Evolutionary conservation across 768 basidiomycete species (phyloP), one percentile per base, ranked within the genome.

Genomic region (Porphyrellus cyaneotinctus): DNA sequence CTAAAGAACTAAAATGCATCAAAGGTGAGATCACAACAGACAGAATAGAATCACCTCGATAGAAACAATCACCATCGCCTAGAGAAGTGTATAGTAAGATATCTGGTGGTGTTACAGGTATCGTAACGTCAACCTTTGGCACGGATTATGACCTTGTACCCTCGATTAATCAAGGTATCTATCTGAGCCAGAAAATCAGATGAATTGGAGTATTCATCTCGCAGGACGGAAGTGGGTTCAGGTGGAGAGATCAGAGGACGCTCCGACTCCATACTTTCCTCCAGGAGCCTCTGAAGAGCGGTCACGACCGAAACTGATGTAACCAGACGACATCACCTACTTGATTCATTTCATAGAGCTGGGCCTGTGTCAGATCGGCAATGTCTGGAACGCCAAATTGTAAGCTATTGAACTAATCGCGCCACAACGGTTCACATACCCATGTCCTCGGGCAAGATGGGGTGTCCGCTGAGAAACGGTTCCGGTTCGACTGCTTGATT

Each of bases 11-110:
- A 58, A 52, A 58, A 56, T 60, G 49, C 46, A 57, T 59, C 52
- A 59, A 55, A 47, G 49, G 41, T 38, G 41, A 36, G 49, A 33
- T 57, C 37, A 12, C 22, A n/a, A n/a, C 31, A 33, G 23, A 17
- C 17, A 37, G 32, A 52, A 22, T 23, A 35, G 51, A 65, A 72
- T 76, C 65, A 90, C 90, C 86, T 77, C 93, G 78, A 68, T 95
- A 97, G 69, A 95, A 95, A 66, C 94, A 95, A 66, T 90, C 89
- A 0, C 94, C 92, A 59, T 90, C 93, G 26, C 93, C 91, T 83
- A 39, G 46, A 44, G 11, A 37, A 35, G 36, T 45, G n/a, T 5
- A 43, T 10, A 18, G 31, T 53, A 32, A 52, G 37, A 47, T 24
- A 30, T 42, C 43, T 18, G 51, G 48, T 47, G 20, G n/a, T 18